phyloP scores from a whole-genome alignment of 202 grass and related monocot genomes.

The Schoenoplectus tabernaemontani region DNA sequence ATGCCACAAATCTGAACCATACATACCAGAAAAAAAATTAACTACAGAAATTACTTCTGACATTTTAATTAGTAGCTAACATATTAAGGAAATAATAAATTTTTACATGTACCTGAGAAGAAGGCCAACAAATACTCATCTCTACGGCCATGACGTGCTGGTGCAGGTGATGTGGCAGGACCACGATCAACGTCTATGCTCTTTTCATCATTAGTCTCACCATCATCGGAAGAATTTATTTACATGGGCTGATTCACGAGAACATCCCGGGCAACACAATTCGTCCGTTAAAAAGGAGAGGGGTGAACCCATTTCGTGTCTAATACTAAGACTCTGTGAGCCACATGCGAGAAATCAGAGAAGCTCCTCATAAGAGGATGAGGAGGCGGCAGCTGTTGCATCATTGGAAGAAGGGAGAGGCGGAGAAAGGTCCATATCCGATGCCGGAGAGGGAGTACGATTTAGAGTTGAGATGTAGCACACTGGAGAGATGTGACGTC shows the following conservation, averaged over 20 bases:
- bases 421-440: no score
- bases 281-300: no score
- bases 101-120: slow-evolving; percentile 9
- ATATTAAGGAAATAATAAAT: background rate
- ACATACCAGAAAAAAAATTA: background rate
- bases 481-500: no score
- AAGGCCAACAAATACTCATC: slow-evolving; percentile 13
- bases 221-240: background rate
- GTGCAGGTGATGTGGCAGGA: background rate
- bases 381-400: no score
- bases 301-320: no score
- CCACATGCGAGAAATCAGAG: no score
- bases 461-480: no score
- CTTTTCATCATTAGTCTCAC: background rate
- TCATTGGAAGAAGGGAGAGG: no score
- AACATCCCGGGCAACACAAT: background rate
- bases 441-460: no score
- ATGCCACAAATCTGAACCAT: background rate
- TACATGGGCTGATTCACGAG: background rate
- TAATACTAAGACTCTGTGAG: no score
- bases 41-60: background rate
- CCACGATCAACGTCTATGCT: slow-evolving; percentile 9
- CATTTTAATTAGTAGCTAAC: background rate
- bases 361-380: no score
- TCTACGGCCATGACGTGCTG: background rate